Evolutionary conservation across 805 yeast species (phyloP), one percentile per base, ranked within the genome.

Genomic region (Jamesozyma gamospora): DNA sequence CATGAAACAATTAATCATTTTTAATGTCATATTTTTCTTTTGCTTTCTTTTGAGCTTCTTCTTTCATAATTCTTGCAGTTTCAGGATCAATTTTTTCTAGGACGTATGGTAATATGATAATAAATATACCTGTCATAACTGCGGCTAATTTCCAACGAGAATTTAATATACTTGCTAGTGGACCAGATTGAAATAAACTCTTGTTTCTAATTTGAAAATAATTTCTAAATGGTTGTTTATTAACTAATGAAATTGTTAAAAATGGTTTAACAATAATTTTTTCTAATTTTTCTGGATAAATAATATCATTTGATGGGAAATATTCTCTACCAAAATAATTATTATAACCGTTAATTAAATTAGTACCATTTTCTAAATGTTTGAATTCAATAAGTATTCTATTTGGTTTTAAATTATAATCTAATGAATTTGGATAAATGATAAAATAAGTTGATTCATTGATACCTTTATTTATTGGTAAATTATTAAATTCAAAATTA

Each of bases 11-110:
- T n/a, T n/a, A 12, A 21, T 21, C 24, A 21, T 21, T 21, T 21
- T 21, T 21, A 21, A 16, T 31, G 14, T 34, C 29, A 29, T 55
- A 55, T 41, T 49, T 53, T 27, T 48, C 55, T 36, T 45, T 51
- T 41, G 53, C 51, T 37, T 52, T 51, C 36, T 42, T 48, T 34
- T 47, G 39, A 12, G 51, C 50, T 32, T 63, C 61, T 37, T 55
- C 60, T 29, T 56, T 60, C 40, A 66, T 49, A 10, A 54, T 45
- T 34, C 53, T 47, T 5, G 66, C 66, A 11, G 65, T 60, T 32
- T 64, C 70, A 28, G 70, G 69, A 41, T 67, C 71, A 24, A 67
- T 40, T 39, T 55, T 62, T 45, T 64, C 70, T n/a, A 66, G 29
- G 1, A 66, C 21, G 32, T 55, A 44, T 15, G 72, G 71, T 42